These are phyloP conservation scores for Monilinia fructigena DNA, from an alignment of 2,329 filamentous ascomycete species.

Conservation along the genomic window DNA sequence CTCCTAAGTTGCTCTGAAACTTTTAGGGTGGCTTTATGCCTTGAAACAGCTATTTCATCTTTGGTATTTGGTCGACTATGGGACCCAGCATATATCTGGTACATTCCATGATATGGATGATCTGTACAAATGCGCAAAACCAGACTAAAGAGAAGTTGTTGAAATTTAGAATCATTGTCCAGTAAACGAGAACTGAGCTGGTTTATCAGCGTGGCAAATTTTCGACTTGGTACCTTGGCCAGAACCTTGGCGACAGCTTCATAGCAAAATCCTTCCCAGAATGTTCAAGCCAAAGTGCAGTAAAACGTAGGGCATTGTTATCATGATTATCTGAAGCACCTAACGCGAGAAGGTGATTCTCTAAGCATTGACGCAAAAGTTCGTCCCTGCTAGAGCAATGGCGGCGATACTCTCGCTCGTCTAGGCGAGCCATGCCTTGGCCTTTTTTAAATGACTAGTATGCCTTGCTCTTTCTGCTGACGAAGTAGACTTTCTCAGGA, in stretches of 20 bases:
- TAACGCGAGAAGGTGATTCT: conserved; percentile 88
- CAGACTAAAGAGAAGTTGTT: conserved; percentile 69
- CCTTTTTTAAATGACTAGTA: conserved; percentile 62
- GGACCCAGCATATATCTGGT: conserved; percentile 86
- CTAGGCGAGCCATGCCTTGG: conserved; percentile 87
- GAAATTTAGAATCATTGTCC: conserved; percentile 67
- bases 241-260: conserved; percentile 70
- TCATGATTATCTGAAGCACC: conserved; percentile 84
- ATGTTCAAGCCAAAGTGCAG: conserved; percentile 89
- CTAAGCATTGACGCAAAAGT: conserved; percentile 83
- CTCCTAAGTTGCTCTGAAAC: conserved; percentile 59
- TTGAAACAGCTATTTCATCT: conserved; percentile 71
- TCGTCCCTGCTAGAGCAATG: conserved; percentile 73
- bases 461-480: conserved; percentile 56
- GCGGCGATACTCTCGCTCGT: conserved; percentile 80
- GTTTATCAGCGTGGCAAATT: conserved; percentile 92
- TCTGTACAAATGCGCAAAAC: conserved; percentile 84
- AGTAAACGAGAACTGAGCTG: conserved; percentile 92
- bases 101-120: conserved; percentile 96
- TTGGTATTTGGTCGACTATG: conserved; percentile 67
- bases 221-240: conserved; percentile 75
- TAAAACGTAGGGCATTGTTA: conserved; percentile 86
- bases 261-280: conserved; percentile 72
- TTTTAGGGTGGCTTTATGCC: conserved; percentile 69
- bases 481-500: conserved; percentile 45